phyloP scores from a whole-genome alignment of 805 yeast genomes.

The Middelhovenomyces tepae region DNA sequence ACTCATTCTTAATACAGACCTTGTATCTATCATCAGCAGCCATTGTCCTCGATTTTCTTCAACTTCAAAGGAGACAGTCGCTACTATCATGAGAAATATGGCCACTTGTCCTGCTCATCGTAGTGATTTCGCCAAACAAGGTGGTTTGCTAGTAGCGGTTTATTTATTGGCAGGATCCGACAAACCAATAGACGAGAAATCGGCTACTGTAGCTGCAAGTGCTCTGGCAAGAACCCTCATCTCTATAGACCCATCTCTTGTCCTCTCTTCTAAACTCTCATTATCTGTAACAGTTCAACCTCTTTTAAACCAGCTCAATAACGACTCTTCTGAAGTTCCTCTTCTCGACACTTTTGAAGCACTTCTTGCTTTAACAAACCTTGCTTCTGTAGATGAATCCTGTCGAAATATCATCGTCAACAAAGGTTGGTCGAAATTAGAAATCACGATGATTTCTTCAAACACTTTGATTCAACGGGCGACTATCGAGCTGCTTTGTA shows the following conservation, averaged over 20 bases:
- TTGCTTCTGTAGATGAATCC: conserved; percentile 40
- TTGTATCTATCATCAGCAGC: conserved; percentile 18
- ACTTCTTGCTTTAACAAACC: conserved; percentile 58
- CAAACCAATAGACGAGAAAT: conserved; percentile 15
- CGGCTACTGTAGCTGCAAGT: conserved; percentile 18
- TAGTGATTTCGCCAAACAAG: conserved; percentile 24
- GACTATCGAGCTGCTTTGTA: conserved; percentile 54
- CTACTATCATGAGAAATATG: conserved; percentile 22
- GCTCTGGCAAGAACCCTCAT: conserved; percentile 30
- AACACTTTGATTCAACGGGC: conserved; percentile 47
- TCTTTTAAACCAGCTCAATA: conserved; percentile 22
- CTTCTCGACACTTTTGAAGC: conserved; percentile 41
- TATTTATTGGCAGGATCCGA: conserved; percentile 20
- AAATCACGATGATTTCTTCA: conserved; percentile 35
- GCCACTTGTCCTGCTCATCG: conserved; percentile 23
- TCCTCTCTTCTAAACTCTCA: conserved; percentile 26
- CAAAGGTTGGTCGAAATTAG: conserved; percentile 40
- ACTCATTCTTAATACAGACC: conserved; percentile 19
- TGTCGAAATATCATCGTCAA: conserved; percentile 33
- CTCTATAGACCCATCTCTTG: conserved; percentile 26
- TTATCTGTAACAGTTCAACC: conserved; percentile 26
- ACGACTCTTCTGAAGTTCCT: conserved; percentile 19
- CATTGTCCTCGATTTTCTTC: conserved; percentile 17
- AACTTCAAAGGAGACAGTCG: conserved; percentile 21
- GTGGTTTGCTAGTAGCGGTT: conserved; percentile 26